phyloP scores from a whole-genome alignment of 1,284 basidiomycete genomes.

The Cryptococcus maquisensis region DNA sequence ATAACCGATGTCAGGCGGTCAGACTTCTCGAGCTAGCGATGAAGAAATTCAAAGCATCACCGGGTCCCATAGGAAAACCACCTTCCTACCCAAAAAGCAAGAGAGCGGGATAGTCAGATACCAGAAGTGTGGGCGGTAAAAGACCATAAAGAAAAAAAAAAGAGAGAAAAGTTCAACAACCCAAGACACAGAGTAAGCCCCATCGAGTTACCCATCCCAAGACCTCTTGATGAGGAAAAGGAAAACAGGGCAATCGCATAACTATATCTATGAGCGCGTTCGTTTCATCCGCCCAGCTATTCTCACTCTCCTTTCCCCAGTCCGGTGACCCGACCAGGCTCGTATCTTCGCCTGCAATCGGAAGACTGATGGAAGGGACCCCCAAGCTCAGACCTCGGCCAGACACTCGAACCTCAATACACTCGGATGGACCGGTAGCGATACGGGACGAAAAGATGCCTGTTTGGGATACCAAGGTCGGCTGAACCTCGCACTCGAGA shows the following conservation, averaged over 20 bases:
- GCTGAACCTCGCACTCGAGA: not conserved
- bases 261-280: constrained; percentile 44
- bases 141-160: not conserved
- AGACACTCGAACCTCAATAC: not conserved
- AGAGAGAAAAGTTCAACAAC: constrained; percentile 6
- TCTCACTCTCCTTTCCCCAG: constrained; percentile 1
- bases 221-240: not conserved
- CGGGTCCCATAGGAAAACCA: constrained; percentile 19
- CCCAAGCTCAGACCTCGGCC: not conserved
- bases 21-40: constrained; percentile 42
- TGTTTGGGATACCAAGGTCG: not conserved
- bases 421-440: not conserved
- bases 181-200: constrained; percentile 49
- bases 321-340: constrained; percentile 17
- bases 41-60: constrained; percentile 50
- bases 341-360: constrained; percentile 41
- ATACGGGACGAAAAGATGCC: not conserved
- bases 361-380: not conserved
- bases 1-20: constrained; percentile 39
- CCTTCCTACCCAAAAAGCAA: not conserved
- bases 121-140: constrained; percentile 6
- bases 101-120: not conserved
- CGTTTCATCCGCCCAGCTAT: constrained; percentile 3
- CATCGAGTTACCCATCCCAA: constrained; percentile 41
- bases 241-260: constrained; percentile 41